A percentile compares a stretch with the other conserved stretches of the same genome.
Evolutionary conservation across 495 filamentous ascomycete species (phyloP).

Genomic region (Umbilicaria muhlenbergii): DNA sequence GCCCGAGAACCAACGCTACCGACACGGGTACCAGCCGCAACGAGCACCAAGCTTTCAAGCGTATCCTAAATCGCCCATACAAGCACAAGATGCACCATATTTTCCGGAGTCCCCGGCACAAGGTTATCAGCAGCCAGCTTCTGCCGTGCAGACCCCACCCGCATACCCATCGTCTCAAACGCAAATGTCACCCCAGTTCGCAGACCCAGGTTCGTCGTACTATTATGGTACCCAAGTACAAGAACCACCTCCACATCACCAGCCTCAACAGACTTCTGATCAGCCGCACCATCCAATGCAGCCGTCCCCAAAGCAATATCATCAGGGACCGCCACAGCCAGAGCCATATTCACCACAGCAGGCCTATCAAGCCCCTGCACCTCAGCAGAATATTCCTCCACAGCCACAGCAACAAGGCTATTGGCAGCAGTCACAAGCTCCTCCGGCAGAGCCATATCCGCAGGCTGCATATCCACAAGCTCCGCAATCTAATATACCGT

Average conservation of each 20-base stretch:
- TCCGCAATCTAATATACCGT: slow-evolving; percentile 19
- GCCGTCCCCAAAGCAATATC: slow-evolving; percentile 7
- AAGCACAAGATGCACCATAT: slow-evolving; percentile 6
- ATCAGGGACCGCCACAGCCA: slow-evolving; percentile 21
- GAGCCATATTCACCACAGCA: slow-evolving; percentile 15
- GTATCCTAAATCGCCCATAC: slow-evolving; percentile 4
- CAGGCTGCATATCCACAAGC: slow-evolving; percentile 18
- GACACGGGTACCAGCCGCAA: slow-evolving; percentile 7
- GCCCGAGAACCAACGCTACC: slow-evolving; percentile 13
- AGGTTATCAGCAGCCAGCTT: slow-evolving; percentile 5
- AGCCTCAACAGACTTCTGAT: slow-evolving; percentile 2
- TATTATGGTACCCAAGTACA: slow-evolving; percentile 8
- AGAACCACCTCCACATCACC: slow-evolving; percentile 11
- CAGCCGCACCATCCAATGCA: slow-evolving; percentile 19
- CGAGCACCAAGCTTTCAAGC: slow-evolving; percentile 11
- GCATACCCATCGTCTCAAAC: slow-evolving; percentile 7
- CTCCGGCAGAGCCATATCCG: slow-evolving; percentile 4
- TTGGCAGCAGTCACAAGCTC: slow-evolving; percentile 9
- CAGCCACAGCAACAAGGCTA: slow-evolving; percentile 13
- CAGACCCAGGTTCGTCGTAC: slow-evolving; percentile 8
- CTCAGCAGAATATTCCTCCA: neutral
- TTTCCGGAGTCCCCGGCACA: slow-evolving; percentile 1
- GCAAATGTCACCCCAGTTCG: slow-evolving; percentile 1
- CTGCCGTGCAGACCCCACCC: slow-evolving; percentile 1
- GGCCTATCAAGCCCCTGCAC: slow-evolving; percentile 1